Evolutionary conservation across 257 asterid species (phyloP).

Genomic region (Primulina huaijiensis): DNA sequence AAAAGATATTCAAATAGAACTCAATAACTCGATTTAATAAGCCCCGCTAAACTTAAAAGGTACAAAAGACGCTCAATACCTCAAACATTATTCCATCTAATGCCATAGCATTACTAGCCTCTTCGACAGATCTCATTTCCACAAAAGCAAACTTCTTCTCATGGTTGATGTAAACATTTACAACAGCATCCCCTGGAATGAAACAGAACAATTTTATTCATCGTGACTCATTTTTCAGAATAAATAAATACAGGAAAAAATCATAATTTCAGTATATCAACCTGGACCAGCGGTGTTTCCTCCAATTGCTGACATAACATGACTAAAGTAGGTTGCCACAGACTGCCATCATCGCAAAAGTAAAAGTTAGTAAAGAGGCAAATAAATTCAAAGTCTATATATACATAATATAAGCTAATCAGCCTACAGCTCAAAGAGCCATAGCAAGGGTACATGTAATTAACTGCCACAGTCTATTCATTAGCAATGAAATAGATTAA

Average conservation of each 20-base stretch:
- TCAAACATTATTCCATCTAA: constrained; percentile 93
- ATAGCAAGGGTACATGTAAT: background rate
- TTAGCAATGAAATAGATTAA: background rate
- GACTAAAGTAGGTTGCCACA: constrained; percentile 93
- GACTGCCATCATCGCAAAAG: constrained; percentile 46
- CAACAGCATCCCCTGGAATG: constrained; percentile 93
- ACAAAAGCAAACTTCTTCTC: constrained; percentile 96
- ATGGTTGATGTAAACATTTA: constrained; percentile 87
- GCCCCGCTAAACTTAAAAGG: background rate
- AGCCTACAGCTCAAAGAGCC: background rate
- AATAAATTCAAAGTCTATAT: background rate
- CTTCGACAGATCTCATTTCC: constrained; percentile 98
- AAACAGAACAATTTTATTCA: constrained; percentile 13
- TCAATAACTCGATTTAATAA: constrained; percentile 3
- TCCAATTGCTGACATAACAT: constrained; percentile 94
- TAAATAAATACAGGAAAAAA: background rate
- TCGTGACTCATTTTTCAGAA: background rate
- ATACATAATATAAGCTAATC: background rate
- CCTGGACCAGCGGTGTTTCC: constrained; percentile 99
- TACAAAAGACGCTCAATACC: constrained; percentile 38
- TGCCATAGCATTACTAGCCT: constrained; percentile 99
- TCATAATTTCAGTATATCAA: constrained; percentile 25
- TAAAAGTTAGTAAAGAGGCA: background rate
- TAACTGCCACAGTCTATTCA: background rate
- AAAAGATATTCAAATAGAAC: constrained; percentile 1